phyloP scores from a whole-genome alignment of 1,284 basidiomycete genomes.

The Cutaneotrichosporon mucoides region DNA sequence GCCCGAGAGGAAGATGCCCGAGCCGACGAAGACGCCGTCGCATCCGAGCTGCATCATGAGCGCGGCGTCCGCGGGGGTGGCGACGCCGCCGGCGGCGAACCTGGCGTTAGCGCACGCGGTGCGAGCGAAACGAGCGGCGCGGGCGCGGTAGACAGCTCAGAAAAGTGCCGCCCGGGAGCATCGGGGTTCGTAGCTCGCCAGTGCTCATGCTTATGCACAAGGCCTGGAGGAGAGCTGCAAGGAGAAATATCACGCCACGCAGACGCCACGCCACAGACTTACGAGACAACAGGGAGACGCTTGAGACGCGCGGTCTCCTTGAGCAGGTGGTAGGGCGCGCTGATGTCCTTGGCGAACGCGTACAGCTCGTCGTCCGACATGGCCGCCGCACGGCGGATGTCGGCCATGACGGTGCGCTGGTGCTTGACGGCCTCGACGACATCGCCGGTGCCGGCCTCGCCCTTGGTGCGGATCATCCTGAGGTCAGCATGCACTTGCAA shows the following conservation, averaged over 20 bases:
- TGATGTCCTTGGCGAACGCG: constrained; percentile 82
- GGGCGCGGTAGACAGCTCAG: too few relatives aligned
- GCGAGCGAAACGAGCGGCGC: too few relatives aligned
- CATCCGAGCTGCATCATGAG: constrained; percentile 99
- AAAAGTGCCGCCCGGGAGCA: too few relatives aligned
- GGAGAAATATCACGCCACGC: too few relatives aligned
- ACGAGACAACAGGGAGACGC: constrained; percentile 76
- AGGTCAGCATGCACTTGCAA: neutral
- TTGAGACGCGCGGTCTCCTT: constrained; percentile 95
- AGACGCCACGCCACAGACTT: constrained; percentile 10
- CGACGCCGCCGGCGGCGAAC: constrained; percentile 94
- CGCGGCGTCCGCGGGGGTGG: constrained; percentile 93
- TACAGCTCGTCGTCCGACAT: constrained; percentile 80
- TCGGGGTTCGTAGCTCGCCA: too few relatives aligned
- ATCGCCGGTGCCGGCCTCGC: constrained; percentile 96
- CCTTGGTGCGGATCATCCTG: constrained; percentile 85
- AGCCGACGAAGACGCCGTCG: constrained; percentile 94
- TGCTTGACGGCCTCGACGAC: constrained; percentile 96
- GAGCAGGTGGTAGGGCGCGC: constrained; percentile 94
- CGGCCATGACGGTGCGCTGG: constrained; percentile 73
- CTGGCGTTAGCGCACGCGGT: constrained; percentile 46
- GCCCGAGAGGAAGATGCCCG: constrained; percentile 78
- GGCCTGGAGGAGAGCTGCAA: too few relatives aligned
- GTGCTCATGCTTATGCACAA: too few relatives aligned
- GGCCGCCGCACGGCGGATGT: constrained; percentile 65